Evolutionary conservation across 2,329 filamentous ascomycete species (phyloP), one percentile per base, ranked within the genome.

Genomic region (Orbilia quercus): DNA sequence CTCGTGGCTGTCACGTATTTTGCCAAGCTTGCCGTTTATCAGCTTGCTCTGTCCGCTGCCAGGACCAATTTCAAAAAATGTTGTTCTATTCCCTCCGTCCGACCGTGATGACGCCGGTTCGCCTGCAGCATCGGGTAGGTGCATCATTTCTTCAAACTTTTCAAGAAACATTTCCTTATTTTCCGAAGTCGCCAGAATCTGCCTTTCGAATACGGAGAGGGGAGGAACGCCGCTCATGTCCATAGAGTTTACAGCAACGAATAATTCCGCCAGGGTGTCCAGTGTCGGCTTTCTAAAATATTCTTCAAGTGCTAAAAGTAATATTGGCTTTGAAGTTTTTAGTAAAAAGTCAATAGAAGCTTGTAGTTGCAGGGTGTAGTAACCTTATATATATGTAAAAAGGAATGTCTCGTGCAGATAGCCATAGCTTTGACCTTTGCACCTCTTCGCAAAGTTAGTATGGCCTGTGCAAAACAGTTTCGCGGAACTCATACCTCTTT

Each of bases 381-480:
- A 80, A 90, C 91, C 86, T 99, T 99, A 84, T 99, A 99, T 75
- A 99, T 99, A 82, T 99, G 95, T 76, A 99, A 83, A 81, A 99
- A 99, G 1, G 95, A 93, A 83, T 99, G 95, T 45, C 95, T 86
- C 6, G 95, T 99, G 83, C 95, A 99, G 77, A 99, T 97, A 28
- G 95, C 95, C 95, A 99, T 99, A 44, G 95, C 92, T 80, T 98
- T 98, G 69, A 98, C 94, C 54, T 97, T 86, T 18, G 95, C 95
- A 69, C 95, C 95, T 85, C 95, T 89, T 70, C 28, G 47, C 31
- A 48, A 51, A 64, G 62, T 75, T 70, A 74, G 42, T 18, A 44
- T 45, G 9, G 38, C 16, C 18, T 14, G 16, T 28, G 28, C 7
- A 40, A 44, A 44, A 47, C n/a, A 20, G 40, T 40, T 12, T 20